These are phyloP conservation scores for Solanum neorickii DNA, from an alignment of 257 asterid genomes.

Conservation along the genomic window DNA sequence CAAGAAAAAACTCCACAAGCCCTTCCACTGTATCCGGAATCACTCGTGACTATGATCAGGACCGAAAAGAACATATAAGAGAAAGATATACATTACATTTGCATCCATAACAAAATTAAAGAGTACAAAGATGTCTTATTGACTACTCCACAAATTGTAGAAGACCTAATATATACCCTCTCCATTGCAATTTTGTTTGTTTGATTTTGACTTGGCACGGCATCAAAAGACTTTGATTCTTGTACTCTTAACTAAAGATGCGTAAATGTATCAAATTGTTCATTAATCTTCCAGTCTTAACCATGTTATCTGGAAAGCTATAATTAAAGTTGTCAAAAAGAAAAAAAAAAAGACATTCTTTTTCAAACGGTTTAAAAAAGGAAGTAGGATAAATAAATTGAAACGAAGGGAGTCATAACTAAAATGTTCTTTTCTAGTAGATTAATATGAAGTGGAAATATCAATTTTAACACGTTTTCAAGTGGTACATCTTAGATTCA, in stretches of 20 bases:
- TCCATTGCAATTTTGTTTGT: neutral
- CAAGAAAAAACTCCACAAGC: constrained; percentile 80
- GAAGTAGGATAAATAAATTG: neutral
- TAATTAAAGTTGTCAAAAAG: neutral
- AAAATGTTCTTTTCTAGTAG: neutral
- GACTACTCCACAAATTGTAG: neutral
- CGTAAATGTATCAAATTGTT: no score
- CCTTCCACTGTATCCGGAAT: constrained; percentile 46
- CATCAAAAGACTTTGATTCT: no score
- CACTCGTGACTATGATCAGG: constrained; percentile 45
- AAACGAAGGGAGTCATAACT: neutral
- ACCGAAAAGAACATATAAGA: neutral
- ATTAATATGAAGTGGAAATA: neutral
- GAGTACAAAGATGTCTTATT: neutral
- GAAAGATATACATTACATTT: neutral
- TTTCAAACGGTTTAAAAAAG: neutral
- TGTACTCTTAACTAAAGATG: neutral
- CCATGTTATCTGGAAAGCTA: neutral
- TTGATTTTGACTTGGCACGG: neutral
- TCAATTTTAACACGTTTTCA: neutral
- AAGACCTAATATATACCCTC: neutral
- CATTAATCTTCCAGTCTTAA: no score
- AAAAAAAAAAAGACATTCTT: no score
- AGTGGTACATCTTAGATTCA: neutral
- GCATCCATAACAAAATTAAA: neutral